A percentile compares a stretch with the other conserved stretches of the same genome.
These are phyloP conservation scores for Candida sp. DNA, from an alignment of 1,139 yeast genomes.

Conservation along the genomic window DNA sequence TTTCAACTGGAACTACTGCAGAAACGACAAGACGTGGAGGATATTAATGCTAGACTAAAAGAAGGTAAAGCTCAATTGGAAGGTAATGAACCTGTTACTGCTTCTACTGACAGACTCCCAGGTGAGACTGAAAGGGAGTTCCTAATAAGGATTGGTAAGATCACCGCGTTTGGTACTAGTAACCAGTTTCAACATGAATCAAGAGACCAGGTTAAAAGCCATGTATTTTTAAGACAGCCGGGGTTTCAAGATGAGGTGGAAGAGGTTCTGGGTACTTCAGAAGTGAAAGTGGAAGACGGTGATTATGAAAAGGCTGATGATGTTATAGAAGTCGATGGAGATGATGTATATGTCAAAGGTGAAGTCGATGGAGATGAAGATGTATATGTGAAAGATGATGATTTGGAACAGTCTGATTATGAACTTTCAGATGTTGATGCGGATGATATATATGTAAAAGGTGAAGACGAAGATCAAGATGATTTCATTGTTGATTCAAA, in stretches of 20 bases:
- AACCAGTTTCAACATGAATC: slow-evolving; percentile 45
- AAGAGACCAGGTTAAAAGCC: slow-evolving; percentile 20
- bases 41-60: slow-evolving; percentile 56
- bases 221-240: slow-evolving; percentile 33
- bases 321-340: slow-evolving; percentile 12
- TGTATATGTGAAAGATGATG: neutral
- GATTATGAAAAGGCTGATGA: slow-evolving; percentile 8
- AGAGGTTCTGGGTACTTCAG: slow-evolving; percentile 12
- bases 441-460: slow-evolving; percentile 6
- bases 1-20: slow-evolving; percentile 53
- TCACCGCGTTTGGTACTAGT: slow-evolving; percentile 87
- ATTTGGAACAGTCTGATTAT: neutral
- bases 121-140: slow-evolving; percentile 80
- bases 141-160: slow-evolving; percentile 83
- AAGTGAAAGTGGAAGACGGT: slow-evolving; percentile 18
- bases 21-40: slow-evolving; percentile 57
- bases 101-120: slow-evolving; percentile 37
- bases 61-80: slow-evolving; percentile 21
- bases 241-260: slow-evolving; percentile 24
- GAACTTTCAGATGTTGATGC: slow-evolving; percentile 13
- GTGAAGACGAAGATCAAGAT: slow-evolving; percentile 11
- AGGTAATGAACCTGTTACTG: slow-evolving; percentile 6
- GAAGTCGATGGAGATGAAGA: slow-evolving; percentile 25
- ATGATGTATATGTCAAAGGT: slow-evolving; percentile 9
- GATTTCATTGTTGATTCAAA: slow-evolving; percentile 10